phyloP scores from a whole-genome alignment of 1,284 basidiomycete genomes.

The Rhizopogon hawkerae region DNA sequence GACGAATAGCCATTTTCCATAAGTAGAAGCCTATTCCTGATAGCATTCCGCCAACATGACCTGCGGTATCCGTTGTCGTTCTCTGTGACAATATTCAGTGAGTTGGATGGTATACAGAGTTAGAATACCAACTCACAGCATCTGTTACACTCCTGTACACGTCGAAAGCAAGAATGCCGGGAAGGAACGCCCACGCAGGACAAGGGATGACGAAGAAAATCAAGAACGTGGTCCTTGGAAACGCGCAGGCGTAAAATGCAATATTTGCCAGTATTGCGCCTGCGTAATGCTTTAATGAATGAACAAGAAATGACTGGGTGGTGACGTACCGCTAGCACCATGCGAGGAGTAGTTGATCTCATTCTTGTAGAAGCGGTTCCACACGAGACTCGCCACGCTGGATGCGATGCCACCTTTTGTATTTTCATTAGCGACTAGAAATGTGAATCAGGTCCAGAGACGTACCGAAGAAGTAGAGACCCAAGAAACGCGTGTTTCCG shows the following conservation, averaged over 20 bases:
- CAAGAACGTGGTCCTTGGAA: slow-evolving; percentile 64
- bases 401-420: slow-evolving; percentile 54
- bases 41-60: slow-evolving; percentile 73
- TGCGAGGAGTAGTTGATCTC: slow-evolving; percentile 41
- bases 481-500: slow-evolving; percentile 64
- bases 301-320: neutral
- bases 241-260: slow-evolving; percentile 62
- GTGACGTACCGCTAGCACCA: slow-evolving; percentile 64
- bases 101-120: too few relatives aligned
- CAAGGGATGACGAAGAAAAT: slow-evolving; percentile 79
- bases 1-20: slow-evolving; percentile 26
- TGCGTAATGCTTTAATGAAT: slow-evolving; percentile 18
- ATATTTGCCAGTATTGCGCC: slow-evolving; percentile 71
- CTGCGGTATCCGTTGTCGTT: slow-evolving; percentile 55
- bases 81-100: slow-evolving; percentile 26
- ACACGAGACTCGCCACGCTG: slow-evolving; percentile 52
- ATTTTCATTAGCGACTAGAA: neutral
- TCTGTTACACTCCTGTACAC: slow-evolving; percentile 39
- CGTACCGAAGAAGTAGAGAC: slow-evolving; percentile 68
- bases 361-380: slow-evolving; percentile 39
- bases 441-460: slow-evolving; percentile 1
- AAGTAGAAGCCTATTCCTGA: slow-evolving; percentile 60
- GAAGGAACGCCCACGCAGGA: slow-evolving; percentile 74
- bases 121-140: slow-evolving; percentile 29
- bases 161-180: slow-evolving; percentile 71